phyloP scores from a whole-genome alignment of 768 basidiomycete genomes.

The Thelephora ganbajun region DNA sequence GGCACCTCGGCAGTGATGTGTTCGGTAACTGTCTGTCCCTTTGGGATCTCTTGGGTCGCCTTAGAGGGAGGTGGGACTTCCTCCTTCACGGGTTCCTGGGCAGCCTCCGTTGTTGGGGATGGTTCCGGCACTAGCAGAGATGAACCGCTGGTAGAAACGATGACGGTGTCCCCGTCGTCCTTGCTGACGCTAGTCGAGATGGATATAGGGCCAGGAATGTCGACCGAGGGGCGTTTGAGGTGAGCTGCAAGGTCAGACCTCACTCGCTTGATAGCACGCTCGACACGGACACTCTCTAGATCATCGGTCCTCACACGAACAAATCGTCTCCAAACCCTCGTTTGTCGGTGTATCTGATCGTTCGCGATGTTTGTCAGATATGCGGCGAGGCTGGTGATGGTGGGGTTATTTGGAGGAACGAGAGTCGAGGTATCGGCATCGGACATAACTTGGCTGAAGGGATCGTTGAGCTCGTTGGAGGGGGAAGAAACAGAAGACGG shows the following conservation, averaged over 20 bases:
- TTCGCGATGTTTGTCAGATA: conserved; percentile 75
- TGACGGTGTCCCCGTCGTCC: conserved; percentile 6
- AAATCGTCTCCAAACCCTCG: conserved; percentile 73
- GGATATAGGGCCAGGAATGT: conserved; percentile 15
- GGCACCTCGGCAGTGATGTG: neutral
- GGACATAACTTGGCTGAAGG: conserved; percentile 29
- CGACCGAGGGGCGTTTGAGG: conserved; percentile 19
- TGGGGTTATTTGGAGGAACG: conserved; percentile 27
- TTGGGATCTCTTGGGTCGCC: neutral
- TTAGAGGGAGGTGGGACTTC: neutral
- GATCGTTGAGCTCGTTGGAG: conserved; percentile 43
- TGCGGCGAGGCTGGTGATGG: conserved; percentile 55
- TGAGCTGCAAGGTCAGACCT: conserved; percentile 76
- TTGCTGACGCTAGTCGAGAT: neutral
- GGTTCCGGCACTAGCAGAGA: neutral
- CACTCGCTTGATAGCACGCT: conserved; percentile 79
- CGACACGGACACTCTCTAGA: conserved; percentile 73
- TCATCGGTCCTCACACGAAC: conserved; percentile 80
- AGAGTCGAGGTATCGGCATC: conserved; percentile 14
- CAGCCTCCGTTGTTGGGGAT: conserved; percentile 5
- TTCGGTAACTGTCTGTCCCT: neutral
- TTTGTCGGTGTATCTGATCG: conserved; percentile 41
- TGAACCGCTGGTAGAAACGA: neutral
- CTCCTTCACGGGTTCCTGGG: conserved; percentile 4
- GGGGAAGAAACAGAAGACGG: conserved; percentile 38